Conservation (phyloP, 108 stramenopile species). For the Cyclotella cryptica region DNA sequence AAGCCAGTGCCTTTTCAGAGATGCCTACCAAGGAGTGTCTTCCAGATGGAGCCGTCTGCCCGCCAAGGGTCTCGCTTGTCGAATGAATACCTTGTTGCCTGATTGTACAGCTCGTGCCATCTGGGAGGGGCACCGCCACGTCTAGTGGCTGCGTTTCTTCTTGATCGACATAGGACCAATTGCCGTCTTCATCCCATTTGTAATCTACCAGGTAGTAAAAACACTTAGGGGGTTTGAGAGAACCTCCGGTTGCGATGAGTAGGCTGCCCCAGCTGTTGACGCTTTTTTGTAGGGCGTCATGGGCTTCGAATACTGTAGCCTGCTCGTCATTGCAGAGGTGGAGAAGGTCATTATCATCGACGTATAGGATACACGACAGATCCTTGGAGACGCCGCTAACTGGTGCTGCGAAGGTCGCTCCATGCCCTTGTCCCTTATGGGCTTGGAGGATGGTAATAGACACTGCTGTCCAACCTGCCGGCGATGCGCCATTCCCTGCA, state of each 20-base stretch:
- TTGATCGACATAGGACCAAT: not conserved
- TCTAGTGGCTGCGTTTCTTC: not conserved
- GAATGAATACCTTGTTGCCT: not conserved
- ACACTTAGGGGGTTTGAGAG: not conserved
- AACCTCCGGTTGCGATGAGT: not conserved
- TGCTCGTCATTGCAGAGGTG: not conserved
- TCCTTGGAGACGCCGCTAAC: not conserved
- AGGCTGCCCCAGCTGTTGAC: conserved; percentile 9
- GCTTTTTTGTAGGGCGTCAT: not conserved
- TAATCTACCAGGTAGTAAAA: conserved; percentile 5
- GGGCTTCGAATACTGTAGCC: not conserved
- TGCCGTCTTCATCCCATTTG: not conserved
- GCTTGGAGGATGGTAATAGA: conserved; percentile 12
- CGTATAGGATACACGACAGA: not conserved
- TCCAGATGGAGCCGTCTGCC: conserved; percentile 3
- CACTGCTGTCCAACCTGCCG: not conserved
- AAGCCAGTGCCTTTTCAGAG: not conserved
- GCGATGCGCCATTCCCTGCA: conserved; percentile 15
- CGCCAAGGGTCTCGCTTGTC: not conserved
- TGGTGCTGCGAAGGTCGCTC: conserved; percentile 10
- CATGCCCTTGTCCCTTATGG: conserved; percentile 13
- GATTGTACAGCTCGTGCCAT: not conserved
- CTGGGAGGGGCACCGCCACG: not conserved
- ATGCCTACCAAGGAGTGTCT: no score
- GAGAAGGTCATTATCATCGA: conserved; percentile 13